Conservation (phyloP, 139 green algal species). For the Marvania coccoides region DNA sequence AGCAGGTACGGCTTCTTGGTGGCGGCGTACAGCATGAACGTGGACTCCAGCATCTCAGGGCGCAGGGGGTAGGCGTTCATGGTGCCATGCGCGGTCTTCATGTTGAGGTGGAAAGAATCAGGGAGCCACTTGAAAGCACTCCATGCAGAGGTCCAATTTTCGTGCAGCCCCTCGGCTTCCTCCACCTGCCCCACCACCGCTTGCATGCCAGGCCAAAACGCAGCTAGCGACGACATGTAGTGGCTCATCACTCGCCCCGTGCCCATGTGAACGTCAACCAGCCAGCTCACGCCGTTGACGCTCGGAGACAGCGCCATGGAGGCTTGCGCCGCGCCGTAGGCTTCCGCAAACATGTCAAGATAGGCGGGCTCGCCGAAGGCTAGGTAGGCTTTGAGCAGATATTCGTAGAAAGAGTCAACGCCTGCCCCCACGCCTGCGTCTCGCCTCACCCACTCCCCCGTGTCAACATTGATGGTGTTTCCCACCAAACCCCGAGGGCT, state of each 20-base stretch:
- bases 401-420: constrained; percentile 86
- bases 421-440: constrained; percentile 69
- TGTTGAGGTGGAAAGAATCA: constrained; percentile 30
- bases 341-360: constrained; percentile 59
- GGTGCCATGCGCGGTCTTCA: neutral
- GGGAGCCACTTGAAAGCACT: constrained; percentile 68
- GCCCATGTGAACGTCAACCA: constrained; percentile 72
- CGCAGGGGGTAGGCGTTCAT: constrained; percentile 52
- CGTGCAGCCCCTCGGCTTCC: constrained; percentile 47
- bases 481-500: constrained; percentile 54
- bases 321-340: constrained; percentile 52
- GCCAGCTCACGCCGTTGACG: constrained; percentile 19
- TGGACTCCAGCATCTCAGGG: constrained; percentile 88
- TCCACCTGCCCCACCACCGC: constrained; percentile 61
- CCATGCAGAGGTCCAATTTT: constrained; percentile 65
- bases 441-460: constrained; percentile 51
- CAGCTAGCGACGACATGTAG: constrained; percentile 66
- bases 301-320: constrained; percentile 34
- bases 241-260: constrained; percentile 44
- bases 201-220: constrained; percentile 85
- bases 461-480: constrained; percentile 59
- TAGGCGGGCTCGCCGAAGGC: constrained; percentile 66
- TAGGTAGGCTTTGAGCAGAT: constrained; percentile 86
- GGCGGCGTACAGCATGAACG: constrained; percentile 71
- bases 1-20: constrained; percentile 11